These are phyloP conservation scores for Salvia hispanica DNA, from an alignment of 257 asterid species.

Conservation along the genomic window DNA sequence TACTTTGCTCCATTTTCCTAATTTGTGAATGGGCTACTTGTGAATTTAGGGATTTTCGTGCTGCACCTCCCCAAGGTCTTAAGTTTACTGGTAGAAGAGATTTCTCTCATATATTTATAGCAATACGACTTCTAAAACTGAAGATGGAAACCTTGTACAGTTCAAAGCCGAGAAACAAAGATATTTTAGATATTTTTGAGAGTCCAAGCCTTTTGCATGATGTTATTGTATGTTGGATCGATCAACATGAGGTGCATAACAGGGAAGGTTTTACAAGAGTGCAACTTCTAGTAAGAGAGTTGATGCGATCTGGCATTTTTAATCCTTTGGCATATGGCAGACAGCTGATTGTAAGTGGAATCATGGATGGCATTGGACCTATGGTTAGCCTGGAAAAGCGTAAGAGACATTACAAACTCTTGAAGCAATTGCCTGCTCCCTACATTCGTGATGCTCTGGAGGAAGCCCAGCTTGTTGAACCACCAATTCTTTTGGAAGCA, in stretches of 20 bases:
- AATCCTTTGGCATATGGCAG: constrained; percentile 89
- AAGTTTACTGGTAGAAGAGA: constrained; percentile 91
- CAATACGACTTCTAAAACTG: constrained; percentile 77
- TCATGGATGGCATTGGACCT: constrained; percentile 72
- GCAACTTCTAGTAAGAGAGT: constrained; percentile 80
- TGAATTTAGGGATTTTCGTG: constrained; percentile 85
- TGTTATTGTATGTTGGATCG: constrained; percentile 91
- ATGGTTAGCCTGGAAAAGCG: constrained; percentile 56
- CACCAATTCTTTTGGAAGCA: constrained; percentile 55
- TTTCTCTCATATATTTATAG: constrained; percentile 76
- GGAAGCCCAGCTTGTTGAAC: constrained; percentile 66
- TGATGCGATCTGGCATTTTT: constrained; percentile 75
- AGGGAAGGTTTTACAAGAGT: constrained; percentile 75
- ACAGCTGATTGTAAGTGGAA: constrained; percentile 92
- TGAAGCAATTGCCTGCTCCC: constrained; percentile 83
- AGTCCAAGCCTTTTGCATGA: constrained; percentile 94
- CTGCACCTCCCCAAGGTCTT: constrained; percentile 61
- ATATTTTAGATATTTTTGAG: constrained; percentile 52
- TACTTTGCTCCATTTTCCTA: constrained; percentile 78
- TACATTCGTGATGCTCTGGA: constrained; percentile 63
- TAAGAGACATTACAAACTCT: constrained; percentile 79
- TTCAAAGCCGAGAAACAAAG: constrained; percentile 43
- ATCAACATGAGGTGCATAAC: constrained; percentile 92
- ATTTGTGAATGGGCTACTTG: constrained; percentile 99
- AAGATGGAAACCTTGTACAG: constrained; percentile 57